Evolutionary conservation across 768 basidiomycete species (phyloP).

Genomic region (Rubroboletus satanas): DNA sequence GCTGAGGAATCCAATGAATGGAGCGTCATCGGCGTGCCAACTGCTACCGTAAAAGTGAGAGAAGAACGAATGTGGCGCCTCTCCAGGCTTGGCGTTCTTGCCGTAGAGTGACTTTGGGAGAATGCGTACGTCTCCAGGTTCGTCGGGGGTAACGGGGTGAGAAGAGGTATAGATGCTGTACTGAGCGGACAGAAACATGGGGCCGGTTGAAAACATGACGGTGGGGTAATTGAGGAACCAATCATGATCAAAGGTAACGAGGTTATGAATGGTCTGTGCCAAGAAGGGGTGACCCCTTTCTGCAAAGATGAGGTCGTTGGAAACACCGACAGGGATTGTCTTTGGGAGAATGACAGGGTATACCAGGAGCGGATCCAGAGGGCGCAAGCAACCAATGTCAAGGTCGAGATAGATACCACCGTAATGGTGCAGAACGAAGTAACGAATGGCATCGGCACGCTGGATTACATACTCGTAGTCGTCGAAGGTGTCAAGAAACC

Average conservation of each 20-base stretch:
- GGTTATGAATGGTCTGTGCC: constrained; percentile 88
- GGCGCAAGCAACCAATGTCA: constrained; percentile 89
- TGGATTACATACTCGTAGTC: constrained; percentile 89
- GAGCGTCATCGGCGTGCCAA: constrained; percentile 98
- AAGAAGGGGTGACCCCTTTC: constrained; percentile 84
- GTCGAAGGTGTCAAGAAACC: constrained; percentile 94
- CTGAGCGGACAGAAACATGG: constrained; percentile 96
- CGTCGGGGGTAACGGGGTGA: constrained; percentile 49
- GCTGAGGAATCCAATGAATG: constrained; percentile 91
- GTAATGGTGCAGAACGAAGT: constrained; percentile 93
- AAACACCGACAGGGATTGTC: constrained; percentile 95
- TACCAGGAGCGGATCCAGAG: constrained; percentile 79
- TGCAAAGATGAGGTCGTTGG: constrained; percentile 95
- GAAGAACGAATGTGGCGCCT: constrained; percentile 91
- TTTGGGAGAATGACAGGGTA: constrained; percentile 89
- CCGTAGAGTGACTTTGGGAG: constrained; percentile 97
- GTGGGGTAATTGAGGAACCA: constrained; percentile 98
- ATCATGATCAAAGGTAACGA: constrained; percentile 86
- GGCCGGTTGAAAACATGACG: constrained; percentile 99
- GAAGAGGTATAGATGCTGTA: constrained; percentile 82
- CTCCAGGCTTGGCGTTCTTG: constrained; percentile 82
- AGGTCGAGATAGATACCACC: constrained; percentile 96
- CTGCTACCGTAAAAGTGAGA: constrained; percentile 97
- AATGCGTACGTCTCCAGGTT: constrained; percentile 77
- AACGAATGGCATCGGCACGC: constrained; percentile 95